phyloP scores from a whole-genome alignment of 345 rosid genomes.

The Citrus maxima region DNA sequence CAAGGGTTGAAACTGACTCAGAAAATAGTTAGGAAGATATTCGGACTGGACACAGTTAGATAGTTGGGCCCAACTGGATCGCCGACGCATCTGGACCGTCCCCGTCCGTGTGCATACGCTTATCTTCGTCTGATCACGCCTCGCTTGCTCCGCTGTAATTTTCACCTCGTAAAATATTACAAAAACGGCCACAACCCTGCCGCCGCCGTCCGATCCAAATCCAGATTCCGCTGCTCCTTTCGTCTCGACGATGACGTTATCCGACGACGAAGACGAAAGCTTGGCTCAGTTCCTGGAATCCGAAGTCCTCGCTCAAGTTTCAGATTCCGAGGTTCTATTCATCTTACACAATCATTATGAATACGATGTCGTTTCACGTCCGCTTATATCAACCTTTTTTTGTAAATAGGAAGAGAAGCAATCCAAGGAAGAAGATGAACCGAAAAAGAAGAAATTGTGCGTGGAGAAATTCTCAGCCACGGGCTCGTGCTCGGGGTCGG shows the following conservation, averaged over 20 bases:
- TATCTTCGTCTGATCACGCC: background rate
- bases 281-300: constrained; percentile 79
- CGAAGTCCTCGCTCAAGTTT: constrained; percentile 53
- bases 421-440: constrained; percentile 28
- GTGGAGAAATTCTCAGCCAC: constrained; percentile 9
- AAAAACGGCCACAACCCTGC: background rate
- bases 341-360: background rate
- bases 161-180: background rate
- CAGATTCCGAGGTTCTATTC: constrained; percentile 26
- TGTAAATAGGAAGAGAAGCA: constrained; percentile 29
- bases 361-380: background rate
- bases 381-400: background rate
- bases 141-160: background rate
- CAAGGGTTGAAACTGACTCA: background rate
- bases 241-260: constrained; percentile 34
- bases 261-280: constrained; percentile 67
- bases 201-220: background rate
- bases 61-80: constrained; percentile 5
- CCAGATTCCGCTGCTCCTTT: background rate
- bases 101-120: background rate
- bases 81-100: background rate
- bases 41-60: background rate
- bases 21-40: no score
- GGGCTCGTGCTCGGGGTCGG: background rate
- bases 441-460: constrained; percentile 47